Conservation (phyloP, 257 asterid species). For the Gentiana straminea region DNA sequence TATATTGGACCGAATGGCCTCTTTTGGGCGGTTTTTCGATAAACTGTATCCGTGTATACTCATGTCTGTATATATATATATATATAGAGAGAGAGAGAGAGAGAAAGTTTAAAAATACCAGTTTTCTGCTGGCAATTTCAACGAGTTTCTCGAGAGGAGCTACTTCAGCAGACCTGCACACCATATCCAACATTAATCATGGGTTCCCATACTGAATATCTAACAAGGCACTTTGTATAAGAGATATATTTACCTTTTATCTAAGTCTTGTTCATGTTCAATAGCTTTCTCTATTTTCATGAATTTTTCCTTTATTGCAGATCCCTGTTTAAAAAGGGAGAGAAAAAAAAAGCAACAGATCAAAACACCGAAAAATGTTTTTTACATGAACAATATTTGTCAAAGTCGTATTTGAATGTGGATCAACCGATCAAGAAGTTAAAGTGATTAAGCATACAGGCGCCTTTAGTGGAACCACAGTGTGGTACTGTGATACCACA, state of each 20-base stretch:
- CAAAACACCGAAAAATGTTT: neutral
- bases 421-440: neutral
- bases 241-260: constrained; percentile 10
- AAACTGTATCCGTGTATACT: too few relatives aligned
- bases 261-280: constrained; percentile 8
- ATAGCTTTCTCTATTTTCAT: constrained; percentile 9
- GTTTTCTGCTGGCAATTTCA: constrained; percentile 5
- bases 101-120: constrained; percentile 1
- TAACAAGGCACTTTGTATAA: neutral
- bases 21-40: too few relatives aligned
- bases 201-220: neutral
- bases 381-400: too few relatives aligned
- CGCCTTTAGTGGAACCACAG: too few relatives aligned
- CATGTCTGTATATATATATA: too few relatives aligned
- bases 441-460: too few relatives aligned
- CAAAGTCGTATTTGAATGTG: too few relatives aligned
- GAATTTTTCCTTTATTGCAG: constrained; percentile 1
- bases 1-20: too few relatives aligned
- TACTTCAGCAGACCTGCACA: constrained; percentile 14
- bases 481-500: too few relatives aligned
- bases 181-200: neutral
- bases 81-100: too few relatives aligned
- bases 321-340: constrained; percentile 2
- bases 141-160: constrained; percentile 10
- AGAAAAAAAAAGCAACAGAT: neutral